phyloP scores from a whole-genome alignment of 306 rosid species.

The Dalbergia cultrata region DNA sequence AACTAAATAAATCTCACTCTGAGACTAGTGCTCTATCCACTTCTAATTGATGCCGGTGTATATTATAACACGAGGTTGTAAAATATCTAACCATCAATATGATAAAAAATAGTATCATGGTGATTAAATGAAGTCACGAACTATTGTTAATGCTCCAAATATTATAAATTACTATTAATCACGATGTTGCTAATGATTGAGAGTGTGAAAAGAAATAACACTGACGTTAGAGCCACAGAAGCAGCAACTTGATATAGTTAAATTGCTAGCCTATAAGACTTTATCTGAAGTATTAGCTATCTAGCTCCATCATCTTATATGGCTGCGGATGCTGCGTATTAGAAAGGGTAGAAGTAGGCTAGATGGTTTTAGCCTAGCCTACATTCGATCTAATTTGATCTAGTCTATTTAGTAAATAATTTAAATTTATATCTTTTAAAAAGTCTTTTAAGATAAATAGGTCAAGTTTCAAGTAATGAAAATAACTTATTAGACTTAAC shows the following conservation, averaged over 20 bases:
- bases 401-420: too few species aligned
- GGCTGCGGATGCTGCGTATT: too few species aligned
- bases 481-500: too few species aligned
- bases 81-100: constrained; percentile 16
- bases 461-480: too few species aligned
- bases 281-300: background rate
- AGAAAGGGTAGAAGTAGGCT: too few species aligned
- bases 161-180: background rate
- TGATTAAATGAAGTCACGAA: constrained; percentile 22
- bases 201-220: background rate
- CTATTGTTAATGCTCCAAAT: constrained; percentile 28
- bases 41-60: constrained; percentile 13
- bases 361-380: too few species aligned
- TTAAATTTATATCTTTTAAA: too few species aligned
- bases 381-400: too few species aligned
- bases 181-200: constrained; percentile 8
- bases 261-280: background rate
- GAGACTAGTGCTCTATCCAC: constrained; percentile 48
- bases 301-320: too few species aligned
- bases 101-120: background rate
- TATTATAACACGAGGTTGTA: background rate
- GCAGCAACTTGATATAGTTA: background rate
- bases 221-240: constrained; percentile 5
- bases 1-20: background rate
- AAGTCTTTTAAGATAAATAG: too few species aligned